Base-by-base conservation (phyloP, 768 basidiomycete species). In the Tulasnella sp. region DNA sequence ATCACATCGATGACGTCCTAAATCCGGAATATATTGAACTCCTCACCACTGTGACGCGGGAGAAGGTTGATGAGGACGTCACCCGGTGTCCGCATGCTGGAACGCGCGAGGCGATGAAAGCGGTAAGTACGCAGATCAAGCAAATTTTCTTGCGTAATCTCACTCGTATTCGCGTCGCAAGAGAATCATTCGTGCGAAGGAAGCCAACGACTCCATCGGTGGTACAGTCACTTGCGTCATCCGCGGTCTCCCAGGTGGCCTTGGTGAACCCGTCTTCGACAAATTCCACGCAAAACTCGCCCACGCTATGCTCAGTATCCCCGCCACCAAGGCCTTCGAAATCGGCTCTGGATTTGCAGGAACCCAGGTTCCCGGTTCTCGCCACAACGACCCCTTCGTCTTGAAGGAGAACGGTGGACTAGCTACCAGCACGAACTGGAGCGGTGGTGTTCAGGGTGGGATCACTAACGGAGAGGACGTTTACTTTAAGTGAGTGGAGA, bases 291-390 rank as follows among this genome's bases (percentile, higher is more conserved):
- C 98, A 28, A 91, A 91, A 82, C 92, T 99, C 81, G 97, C 91
- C 18, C 98, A 99, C 85, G 98, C 98, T 11, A 99, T 99, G 97
- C 90, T 99, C 77, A 98, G 96, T 78, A 98, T 99, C 84, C 98
- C 98, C 40, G 97, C 98, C 24, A 99, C 98, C 78, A 99, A 99
- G 85, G 96, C 92, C 8, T 99, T 99, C 86, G 98, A 99, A 87
- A 92, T 99, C 82, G 98, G 98, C 58, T 97, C 96, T 42, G 98
- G 98, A 37, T 98, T 99, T 90, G 90, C 91, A 82, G 98, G 98
- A 9, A 96, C 96, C 7, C 93, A 97, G 86, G 92, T 98, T 72
- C 94, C 95, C 8, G 98, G 98, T 50, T 94, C 92, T 86, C 90
- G 90, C 84, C 98, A 99, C 87, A 99, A 99, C 86, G 98, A 99